Evolutionary conservation across 2,329 filamentous ascomycete genomes (phyloP), one percentile per base, ranked within the genome.

Genomic region (Neocatenulostroma microsporum): DNA sequence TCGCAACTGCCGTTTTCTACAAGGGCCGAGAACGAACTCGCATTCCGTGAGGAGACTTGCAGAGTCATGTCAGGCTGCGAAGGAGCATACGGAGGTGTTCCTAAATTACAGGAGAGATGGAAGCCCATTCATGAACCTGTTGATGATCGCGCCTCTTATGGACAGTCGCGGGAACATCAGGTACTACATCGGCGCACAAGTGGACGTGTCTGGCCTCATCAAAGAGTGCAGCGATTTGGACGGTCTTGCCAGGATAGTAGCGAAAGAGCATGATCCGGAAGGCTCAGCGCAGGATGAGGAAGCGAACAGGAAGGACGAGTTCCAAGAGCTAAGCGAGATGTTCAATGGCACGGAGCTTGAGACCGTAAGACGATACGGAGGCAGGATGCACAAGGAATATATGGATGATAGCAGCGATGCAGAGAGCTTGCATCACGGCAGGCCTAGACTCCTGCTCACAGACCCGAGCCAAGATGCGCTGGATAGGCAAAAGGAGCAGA

Each of bases 31-130:
- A 49, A 86, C 82, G 5, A 81, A 80, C 45, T 67, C 66, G 0
- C 69, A 72, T 42, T 82, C 77, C 34, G 67, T 82, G 0, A 61
- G 67, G 36, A 68, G 84, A 36, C 64, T 88, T 9, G 67, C 72
- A 21, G 72, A 80, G 26, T 77, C 76, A 19, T 61, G 82, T 9
- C 57, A 67, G 6, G 72, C 68, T 1, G 79, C 80, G n/a, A 70
- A 74, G 47, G 82, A 87, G 49, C 75, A 80, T 45, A 82, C 72
- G 36, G 84, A 88, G 50, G 75, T 84, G 0, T 77, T 88, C 37
- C 62, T 88, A 24, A 88, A 88, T 56, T 88, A 58, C 51, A 74
- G 81, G 21, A 74, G 81, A n/a, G 82, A 86, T 48, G 82, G 82
- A 0, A 82, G 79, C 1, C 80, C 80, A 0, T 86, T 86, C 52